These are phyloP conservation scores for Clathrus columnatus DNA, from an alignment of 768 basidiomycete genomes.

Conservation along the genomic window DNA sequence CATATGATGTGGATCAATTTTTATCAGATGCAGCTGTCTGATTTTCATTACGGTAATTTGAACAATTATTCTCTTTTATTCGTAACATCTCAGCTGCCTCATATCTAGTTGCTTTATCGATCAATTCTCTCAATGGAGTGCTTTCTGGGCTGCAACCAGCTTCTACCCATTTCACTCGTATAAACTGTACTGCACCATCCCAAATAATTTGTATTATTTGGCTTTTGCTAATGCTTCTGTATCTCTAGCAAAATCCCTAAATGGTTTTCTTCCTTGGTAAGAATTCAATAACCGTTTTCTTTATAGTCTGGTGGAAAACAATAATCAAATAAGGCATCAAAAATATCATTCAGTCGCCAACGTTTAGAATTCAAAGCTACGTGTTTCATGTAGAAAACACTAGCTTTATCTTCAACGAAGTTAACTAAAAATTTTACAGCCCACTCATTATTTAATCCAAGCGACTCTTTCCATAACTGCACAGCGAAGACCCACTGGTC, in stretches of 20 bases:
- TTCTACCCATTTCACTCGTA: not conserved
- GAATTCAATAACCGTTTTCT: not conserved
- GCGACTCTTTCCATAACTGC: not conserved
- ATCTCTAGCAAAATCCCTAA: not conserved
- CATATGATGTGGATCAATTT: not conserved
- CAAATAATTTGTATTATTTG: not conserved
- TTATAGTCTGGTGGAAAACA: not conserved
- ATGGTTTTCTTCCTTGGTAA: not conserved
- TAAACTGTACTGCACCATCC: not conserved
- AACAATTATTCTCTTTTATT: not conserved
- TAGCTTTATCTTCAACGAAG: not conserved
- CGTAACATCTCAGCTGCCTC: not conserved
- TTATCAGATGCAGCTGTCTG: not conserved
- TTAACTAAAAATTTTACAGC: not conserved
- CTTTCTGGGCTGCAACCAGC: not conserved
- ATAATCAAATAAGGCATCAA: not conserved
- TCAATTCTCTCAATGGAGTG: not conserved
- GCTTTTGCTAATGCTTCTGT: not conserved
- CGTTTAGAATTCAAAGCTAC: not conserved
- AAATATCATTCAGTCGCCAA: not conserved
- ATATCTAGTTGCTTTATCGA: not conserved
- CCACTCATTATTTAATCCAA: not conserved
- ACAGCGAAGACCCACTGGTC: slow-evolving; percentile 5
- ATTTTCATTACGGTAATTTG: not conserved
- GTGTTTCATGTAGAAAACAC: not conserved